Conservation (phyloP, 352 stramenopile species). For the Globisporangium cystogenes region DNA sequence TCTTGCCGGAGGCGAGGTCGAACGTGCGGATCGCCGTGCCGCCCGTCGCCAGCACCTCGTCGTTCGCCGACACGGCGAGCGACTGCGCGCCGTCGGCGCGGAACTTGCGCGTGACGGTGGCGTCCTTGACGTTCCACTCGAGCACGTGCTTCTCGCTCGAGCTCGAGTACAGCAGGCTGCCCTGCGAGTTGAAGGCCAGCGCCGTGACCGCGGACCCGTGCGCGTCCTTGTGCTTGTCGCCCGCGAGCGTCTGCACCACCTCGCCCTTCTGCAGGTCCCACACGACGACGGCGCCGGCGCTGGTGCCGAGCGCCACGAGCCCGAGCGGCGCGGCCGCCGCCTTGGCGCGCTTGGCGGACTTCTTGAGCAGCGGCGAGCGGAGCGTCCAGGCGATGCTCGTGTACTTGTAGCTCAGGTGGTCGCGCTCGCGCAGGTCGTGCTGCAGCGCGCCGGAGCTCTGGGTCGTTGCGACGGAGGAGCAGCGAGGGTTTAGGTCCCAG, state of each 20-base stretch:
- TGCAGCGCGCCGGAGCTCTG: slow-evolving; percentile 52
- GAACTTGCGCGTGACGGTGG: slow-evolving; percentile 56
- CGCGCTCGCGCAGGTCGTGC: slow-evolving; percentile 76
- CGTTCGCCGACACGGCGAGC: slow-evolving; percentile 55
- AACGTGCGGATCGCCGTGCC: slow-evolving; percentile 66
- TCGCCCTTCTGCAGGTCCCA: slow-evolving; percentile 72
- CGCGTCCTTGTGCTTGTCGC: slow-evolving; percentile 37
- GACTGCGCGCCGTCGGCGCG: slow-evolving; percentile 53
- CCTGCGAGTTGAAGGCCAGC: slow-evolving; percentile 67
- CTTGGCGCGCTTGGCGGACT: slow-evolving; percentile 43
- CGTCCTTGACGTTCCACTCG: slow-evolving; percentile 67
- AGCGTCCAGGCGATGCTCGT: slow-evolving; percentile 69
- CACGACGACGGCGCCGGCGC: slow-evolving; percentile 52
- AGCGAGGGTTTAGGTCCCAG: too few relatives aligned
- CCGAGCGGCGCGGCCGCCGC: slow-evolving; percentile 21
- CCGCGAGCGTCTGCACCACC: slow-evolving; percentile 50
- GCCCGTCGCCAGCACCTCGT: slow-evolving; percentile 60
- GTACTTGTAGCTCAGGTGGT: slow-evolving; percentile 84
- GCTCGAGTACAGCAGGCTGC: slow-evolving; percentile 60
- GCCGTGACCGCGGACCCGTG: slow-evolving; percentile 45
- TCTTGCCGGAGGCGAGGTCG: slow-evolving; percentile 73
- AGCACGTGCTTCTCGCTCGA: slow-evolving; percentile 72
- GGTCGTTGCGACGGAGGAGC: not conserved
- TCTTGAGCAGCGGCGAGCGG: slow-evolving; percentile 25
- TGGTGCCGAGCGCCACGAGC: slow-evolving; percentile 68